A percentile compares a stretch with the other conserved stretches of the same genome.
phyloP scores from a whole-genome alignment of 1,139 yeast species.

The Yamadazyma dushanensis region DNA sequence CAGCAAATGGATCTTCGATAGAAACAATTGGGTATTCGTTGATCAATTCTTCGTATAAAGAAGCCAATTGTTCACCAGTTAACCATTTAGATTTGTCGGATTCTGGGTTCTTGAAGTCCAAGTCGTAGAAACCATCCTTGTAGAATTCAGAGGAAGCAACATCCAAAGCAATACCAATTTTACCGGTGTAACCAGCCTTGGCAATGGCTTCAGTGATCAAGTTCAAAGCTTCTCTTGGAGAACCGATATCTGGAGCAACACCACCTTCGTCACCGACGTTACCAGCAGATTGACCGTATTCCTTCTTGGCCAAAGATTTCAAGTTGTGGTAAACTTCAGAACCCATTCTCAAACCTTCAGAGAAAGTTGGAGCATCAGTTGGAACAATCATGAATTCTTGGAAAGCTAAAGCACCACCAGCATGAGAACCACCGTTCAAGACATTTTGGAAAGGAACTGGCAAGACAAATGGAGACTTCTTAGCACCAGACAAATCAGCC shows the following conservation, averaged over 20 bases:
- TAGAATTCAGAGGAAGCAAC: slow-evolving; percentile 96
- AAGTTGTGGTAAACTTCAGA: slow-evolving; percentile 95
- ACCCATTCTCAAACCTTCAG: slow-evolving; percentile 94
- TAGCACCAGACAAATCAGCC: slow-evolving; percentile 66
- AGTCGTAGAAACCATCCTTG: slow-evolving; percentile 93
- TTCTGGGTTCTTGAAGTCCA: slow-evolving; percentile 95
- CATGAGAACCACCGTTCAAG: slow-evolving; percentile 98
- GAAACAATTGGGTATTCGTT: slow-evolving; percentile 95
- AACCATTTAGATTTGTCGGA: slow-evolving; percentile 89
- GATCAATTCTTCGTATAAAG: slow-evolving; percentile 73
- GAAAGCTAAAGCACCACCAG: slow-evolving; percentile 97
- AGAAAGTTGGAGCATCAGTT: slow-evolving; percentile 78
- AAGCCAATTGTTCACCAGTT: slow-evolving; percentile 82
- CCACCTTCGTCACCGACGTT: slow-evolving; percentile 99
- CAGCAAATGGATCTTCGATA: slow-evolving; percentile 97
- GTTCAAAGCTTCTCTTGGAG: slow-evolving; percentile 95
- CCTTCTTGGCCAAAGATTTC: slow-evolving; percentile 86
- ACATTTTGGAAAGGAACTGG: slow-evolving; percentile 98
- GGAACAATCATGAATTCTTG: slow-evolving; percentile 99
- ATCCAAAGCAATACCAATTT: slow-evolving; percentile 87
- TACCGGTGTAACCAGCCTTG: slow-evolving; percentile 90
- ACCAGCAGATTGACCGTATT: slow-evolving; percentile 96
- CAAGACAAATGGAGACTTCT: slow-evolving; percentile 67
- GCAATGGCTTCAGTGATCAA: slow-evolving; percentile 85
- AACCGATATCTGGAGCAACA: slow-evolving; percentile 93